A percentile compares a stretch with the other conserved stretches of the same genome.
These are phyloP conservation scores for Cicer arietinum DNA, from an alignment of 306 rosid species.

Conservation along the genomic window DNA sequence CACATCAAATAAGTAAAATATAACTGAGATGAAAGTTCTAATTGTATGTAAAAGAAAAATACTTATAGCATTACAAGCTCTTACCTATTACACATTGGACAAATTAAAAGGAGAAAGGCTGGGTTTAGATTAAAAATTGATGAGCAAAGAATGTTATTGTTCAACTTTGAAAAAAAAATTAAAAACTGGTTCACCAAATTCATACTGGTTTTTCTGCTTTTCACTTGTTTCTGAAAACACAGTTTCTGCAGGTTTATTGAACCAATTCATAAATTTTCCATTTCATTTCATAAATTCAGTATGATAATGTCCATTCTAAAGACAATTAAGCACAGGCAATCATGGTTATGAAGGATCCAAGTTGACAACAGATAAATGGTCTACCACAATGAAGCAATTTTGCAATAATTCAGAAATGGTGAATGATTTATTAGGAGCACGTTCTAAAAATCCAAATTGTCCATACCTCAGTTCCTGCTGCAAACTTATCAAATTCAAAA, in stretches of 20 bases:
- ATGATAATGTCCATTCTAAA: neutral
- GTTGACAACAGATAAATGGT: neutral
- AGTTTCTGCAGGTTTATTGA: neutral
- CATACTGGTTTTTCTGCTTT: neutral
- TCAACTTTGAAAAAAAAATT: neutral
- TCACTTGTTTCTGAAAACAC: neutral
- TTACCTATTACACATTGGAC: neutral
- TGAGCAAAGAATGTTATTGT: neutral
- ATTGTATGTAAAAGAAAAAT: neutral
- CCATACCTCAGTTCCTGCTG: slow-evolving; percentile 86
- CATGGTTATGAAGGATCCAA: neutral
- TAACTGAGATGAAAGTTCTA: neutral
- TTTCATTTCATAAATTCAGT: neutral
- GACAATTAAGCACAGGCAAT: neutral
- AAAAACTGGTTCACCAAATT: neutral
- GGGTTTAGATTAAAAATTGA: neutral
- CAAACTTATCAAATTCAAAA: slow-evolving; percentile 89
- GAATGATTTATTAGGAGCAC: neutral
- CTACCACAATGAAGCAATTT: neutral
- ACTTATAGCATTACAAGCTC: neutral
- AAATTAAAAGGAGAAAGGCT: neutral
- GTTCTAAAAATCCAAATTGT: neutral
- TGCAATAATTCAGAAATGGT: neutral
- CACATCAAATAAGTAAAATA: neutral
- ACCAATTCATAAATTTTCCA: neutral